Evolutionary conservation across 108 stramenopile species (phyloP).

Genomic region (Nitzschia sp.): DNA sequence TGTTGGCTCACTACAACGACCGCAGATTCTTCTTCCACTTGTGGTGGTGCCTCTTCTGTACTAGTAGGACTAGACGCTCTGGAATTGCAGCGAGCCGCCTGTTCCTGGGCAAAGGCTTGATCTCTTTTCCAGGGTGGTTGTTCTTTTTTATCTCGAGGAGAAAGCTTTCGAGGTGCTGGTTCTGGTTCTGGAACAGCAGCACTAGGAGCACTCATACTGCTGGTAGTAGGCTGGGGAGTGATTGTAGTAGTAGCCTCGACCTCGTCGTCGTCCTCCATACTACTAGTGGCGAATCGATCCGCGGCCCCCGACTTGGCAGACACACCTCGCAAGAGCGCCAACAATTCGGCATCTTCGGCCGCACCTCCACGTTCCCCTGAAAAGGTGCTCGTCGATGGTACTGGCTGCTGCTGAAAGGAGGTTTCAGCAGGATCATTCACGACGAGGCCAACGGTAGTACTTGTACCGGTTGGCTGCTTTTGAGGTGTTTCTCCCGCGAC

Average conservation of each 20-base stretch:
- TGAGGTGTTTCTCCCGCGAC: not conserved
- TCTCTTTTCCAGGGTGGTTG: not conserved
- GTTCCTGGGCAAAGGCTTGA: not conserved
- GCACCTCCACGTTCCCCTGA: slow-evolving; percentile 59
- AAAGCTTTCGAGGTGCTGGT: too few species aligned
- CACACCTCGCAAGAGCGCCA: slow-evolving; percentile 50
- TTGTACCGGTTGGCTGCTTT: not conserved
- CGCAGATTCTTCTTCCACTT: not conserved
- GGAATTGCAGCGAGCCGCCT: not conserved
- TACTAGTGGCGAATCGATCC: slow-evolving; percentile 34
- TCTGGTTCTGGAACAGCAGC: too few species aligned
- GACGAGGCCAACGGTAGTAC: not conserved
- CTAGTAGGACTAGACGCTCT: too few species aligned
- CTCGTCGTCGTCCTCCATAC: too few species aligned
- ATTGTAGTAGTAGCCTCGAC: too few species aligned
- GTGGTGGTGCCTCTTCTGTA: not conserved
- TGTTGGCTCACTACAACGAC: not conserved
- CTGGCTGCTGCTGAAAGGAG: too few species aligned
- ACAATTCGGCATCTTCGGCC: slow-evolving; percentile 47
- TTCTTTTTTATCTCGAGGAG: not conserved
- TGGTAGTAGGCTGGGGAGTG: too few species aligned
- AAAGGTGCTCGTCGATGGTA: slow-evolving; percentile 43
- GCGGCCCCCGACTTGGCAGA: slow-evolving; percentile 36
- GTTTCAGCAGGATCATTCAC: too few species aligned
- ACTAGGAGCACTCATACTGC: too few species aligned